Conservation (phyloP, 139 green algal genomes). For the Chlamydomonas sp. region DNA sequence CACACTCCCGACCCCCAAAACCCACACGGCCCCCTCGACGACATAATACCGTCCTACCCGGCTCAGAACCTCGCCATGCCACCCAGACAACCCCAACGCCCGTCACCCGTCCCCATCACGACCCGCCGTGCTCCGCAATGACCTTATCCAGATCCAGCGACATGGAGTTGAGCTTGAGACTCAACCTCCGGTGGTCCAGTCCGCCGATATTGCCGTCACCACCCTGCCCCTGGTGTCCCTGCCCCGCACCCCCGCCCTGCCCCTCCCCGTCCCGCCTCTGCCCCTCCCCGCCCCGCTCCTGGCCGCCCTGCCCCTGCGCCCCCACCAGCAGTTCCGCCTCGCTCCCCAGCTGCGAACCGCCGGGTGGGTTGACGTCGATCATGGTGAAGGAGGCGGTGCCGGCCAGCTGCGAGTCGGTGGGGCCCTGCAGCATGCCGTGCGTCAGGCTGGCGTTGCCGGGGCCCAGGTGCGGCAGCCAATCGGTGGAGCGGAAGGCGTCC, state of each 20-base stretch:
- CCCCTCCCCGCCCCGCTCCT: too few species aligned
- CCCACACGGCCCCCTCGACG: too few species aligned
- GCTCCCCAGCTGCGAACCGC: not conserved
- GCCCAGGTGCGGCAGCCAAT: slow-evolving; percentile 28
- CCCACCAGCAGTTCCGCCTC: not conserved
- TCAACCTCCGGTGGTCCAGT: slow-evolving; percentile 6
- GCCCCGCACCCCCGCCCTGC: not conserved
- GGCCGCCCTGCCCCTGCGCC: too few species aligned
- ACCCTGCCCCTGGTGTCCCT: not conserved
- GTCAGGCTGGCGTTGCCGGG: not conserved
- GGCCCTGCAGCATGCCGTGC: not conserved
- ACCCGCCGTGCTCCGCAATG: not conserved
- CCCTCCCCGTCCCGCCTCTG: not conserved
- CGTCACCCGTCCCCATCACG: not conserved
- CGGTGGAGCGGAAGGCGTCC: slow-evolving; percentile 31
- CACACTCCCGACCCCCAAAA: too few species aligned
- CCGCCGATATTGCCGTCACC: not conserved
- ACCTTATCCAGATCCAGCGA: slow-evolving; percentile 20
- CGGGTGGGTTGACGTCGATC: slow-evolving; percentile 9
- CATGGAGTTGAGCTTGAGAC: slow-evolving; percentile 34
- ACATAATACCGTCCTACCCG: too few species aligned
- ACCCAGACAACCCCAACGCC: too few species aligned
- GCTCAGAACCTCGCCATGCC: too few species aligned
- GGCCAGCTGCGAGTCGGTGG: not conserved
- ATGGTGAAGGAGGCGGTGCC: slow-evolving; percentile 27